Evolutionary conservation across 768 basidiomycete species (phyloP).

Genomic region (Tubosaeta brunneosetosa): DNA sequence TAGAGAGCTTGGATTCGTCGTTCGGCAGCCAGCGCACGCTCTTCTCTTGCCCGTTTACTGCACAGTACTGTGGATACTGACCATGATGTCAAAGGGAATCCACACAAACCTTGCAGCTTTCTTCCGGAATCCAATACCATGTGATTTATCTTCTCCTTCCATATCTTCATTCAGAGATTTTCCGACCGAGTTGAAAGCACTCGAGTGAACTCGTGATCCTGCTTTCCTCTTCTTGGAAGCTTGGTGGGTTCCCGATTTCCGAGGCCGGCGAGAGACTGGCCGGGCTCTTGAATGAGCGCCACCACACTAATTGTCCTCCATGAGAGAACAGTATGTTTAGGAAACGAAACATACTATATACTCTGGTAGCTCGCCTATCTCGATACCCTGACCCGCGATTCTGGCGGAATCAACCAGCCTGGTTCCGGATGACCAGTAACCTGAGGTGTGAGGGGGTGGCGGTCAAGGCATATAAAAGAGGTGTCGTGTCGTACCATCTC

Average conservation of each 20-base stretch:
- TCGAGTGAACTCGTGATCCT: conserved; percentile 61
- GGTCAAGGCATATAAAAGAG: conserved; percentile 6
- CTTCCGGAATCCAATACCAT: conserved; percentile 66
- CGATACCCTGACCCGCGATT: conserved; percentile 47
- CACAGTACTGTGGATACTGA: not conserved
- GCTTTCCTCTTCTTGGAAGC: conserved; percentile 67
- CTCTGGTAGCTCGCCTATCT: conserved; percentile 63
- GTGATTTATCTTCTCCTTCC: conserved; percentile 33
- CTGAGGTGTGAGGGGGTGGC: conserved; percentile 33
- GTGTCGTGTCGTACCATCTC: conserved; percentile 53
- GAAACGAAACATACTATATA: conserved; percentile 50
- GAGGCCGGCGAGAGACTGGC: conserved; percentile 43
- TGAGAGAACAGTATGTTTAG: not conserved
- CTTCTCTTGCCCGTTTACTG: conserved; percentile 77
- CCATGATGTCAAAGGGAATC: not conserved
- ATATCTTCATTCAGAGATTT: conserved; percentile 42
- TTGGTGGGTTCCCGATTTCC: conserved; percentile 49
- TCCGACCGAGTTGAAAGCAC: conserved; percentile 58
- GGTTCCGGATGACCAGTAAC: conserved; percentile 78
- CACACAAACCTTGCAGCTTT: conserved; percentile 55
- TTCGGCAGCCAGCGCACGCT: conserved; percentile 73
- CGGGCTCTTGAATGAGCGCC: conserved; percentile 66
- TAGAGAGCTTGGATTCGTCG: conserved; percentile 48
- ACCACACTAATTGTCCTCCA: conserved; percentile 52
- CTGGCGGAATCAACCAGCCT: conserved; percentile 62